Evolutionary conservation across 768 basidiomycete species (phyloP), one percentile per base, ranked within the genome.

Genomic region (Tubosaeta brunneosetosa): DNA sequence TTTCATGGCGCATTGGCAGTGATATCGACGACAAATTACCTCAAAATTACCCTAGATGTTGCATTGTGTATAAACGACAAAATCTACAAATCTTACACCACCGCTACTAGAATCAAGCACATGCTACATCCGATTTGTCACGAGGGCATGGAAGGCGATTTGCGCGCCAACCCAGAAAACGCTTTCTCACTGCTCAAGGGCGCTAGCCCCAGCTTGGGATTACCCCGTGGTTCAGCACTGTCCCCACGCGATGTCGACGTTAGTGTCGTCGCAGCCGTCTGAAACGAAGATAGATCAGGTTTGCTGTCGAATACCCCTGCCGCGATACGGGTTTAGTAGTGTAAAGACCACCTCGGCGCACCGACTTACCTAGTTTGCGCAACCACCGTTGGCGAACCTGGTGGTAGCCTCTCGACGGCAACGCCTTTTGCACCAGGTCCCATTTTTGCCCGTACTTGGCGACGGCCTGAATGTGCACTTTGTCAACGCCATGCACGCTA

Each of bases 371-470:
- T 2, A 73, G 50, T 51, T 73, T 74, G 42, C 73, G 64, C 49
- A 74, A 58, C 72, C 74, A 75, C n/a, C 73, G 63, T 47, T 74
- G 73, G 3, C 73, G 70, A 38, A 75, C 74, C 58, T 75, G 73
- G 48, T 75, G 73, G 47, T 74, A 74, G 1, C 73, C 71, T 45
- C 74, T 59, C 34, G 71, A 71, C 19, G 72, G 71, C 41, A 75
- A 52, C 8, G 70, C 70, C 44, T 72, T 73, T 61, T 74, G 73
- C 29, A 76, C 72, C 45, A 74, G 47, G 38, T 75, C 72, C 71
- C 72, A 66, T 52, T 70, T 63, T 51, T 73, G 71, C 29, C 72
- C 71, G 26, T 73, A 63, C 58, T 73, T 73, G 6, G 68, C 64
- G 3, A 73, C 73, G 5, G 73, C 73, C 71, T 74, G 37, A 5